Conservation (phyloP, 2,329 filamentous ascomycete genomes). For the Claviceps citrina region DNA sequence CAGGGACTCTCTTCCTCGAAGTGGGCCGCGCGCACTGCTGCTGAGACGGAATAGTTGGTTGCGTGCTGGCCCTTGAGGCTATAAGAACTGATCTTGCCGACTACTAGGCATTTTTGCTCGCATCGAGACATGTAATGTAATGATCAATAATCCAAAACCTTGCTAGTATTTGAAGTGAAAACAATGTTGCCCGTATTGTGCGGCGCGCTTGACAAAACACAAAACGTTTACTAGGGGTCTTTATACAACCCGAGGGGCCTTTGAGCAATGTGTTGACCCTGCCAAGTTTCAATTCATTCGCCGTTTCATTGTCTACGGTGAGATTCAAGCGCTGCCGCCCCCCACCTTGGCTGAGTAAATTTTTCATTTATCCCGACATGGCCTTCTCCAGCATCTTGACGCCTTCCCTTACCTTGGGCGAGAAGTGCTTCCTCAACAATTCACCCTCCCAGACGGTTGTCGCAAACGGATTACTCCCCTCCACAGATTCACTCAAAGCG, state of each 20-base stretch:
- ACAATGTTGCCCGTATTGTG: no score
- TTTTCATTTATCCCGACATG: slow-evolving; percentile 23
- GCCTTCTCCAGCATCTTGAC: slow-evolving; percentile 54
- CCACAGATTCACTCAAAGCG: slow-evolving; percentile 54
- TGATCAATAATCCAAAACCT: neutral
- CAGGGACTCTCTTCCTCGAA: slow-evolving; percentile 1
- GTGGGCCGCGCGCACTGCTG: neutral
- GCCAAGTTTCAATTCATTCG: neutral
- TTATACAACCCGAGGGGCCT: neutral
- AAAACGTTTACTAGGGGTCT: no score
- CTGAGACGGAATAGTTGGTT: neutral
- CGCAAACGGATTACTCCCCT: slow-evolving; percentile 80
- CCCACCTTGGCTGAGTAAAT: no score
- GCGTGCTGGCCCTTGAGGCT: neutral
- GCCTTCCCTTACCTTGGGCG: slow-evolving; percentile 68
- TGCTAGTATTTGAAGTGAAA: neutral
- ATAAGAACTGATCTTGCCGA: no score
- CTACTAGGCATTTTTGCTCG: no score
- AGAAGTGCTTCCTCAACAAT: slow-evolving; percentile 69
- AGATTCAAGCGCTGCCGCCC: no score
- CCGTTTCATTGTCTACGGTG: neutral
- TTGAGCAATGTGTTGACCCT: neutral
- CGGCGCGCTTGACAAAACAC: no score
- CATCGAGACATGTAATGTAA: neutral
- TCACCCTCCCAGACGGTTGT: slow-evolving; percentile 90